Evolutionary conservation across 2,329 filamentous ascomycete genomes (phyloP).

Genomic region (Microcyclosporella mali): DNA sequence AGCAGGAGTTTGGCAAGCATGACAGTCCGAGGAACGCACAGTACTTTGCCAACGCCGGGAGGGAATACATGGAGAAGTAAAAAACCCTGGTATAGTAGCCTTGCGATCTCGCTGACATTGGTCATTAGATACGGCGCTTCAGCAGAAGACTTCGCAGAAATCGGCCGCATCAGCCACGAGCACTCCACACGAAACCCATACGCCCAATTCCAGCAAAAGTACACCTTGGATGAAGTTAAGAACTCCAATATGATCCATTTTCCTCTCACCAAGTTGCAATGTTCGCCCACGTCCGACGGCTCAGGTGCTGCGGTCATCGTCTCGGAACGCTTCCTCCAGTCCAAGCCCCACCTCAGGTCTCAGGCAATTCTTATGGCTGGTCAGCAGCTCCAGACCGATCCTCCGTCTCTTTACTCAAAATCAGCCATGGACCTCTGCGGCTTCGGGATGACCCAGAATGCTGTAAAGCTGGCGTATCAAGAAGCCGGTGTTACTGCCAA

Average conservation of each 20-base stretch:
- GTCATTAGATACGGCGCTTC: conserved; percentile 61
- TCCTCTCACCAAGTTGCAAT: conserved; percentile 94
- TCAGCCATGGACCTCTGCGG: conserved; percentile 84
- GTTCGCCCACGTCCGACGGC: conserved; percentile 92
- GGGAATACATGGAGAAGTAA: conserved; percentile 84
- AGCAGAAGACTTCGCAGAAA: conserved; percentile 84
- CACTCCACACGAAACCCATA: conserved; percentile 91
- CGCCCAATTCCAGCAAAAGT: conserved; percentile 89
- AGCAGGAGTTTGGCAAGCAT: conserved; percentile 20
- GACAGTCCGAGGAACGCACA: conserved; percentile 44
- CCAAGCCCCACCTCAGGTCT: conserved; percentile 69
- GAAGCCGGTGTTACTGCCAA: conserved; percentile 62
- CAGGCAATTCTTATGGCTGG: conserved; percentile 87
- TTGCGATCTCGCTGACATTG: not conserved
- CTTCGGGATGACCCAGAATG: conserved; percentile 72
- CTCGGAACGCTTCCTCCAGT: conserved; percentile 80
- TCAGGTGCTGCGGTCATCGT: conserved; percentile 83
- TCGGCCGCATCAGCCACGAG: conserved; percentile 84
- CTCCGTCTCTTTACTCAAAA: conserved; percentile 68
- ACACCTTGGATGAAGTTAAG: conserved; percentile 76
- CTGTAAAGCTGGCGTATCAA: conserved; percentile 59
- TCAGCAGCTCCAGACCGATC: conserved; percentile 78
- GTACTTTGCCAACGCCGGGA: conserved; percentile 92
- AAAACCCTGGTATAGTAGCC: not conserved
- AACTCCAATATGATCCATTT: conserved; percentile 70